Evolutionary conservation across 495 filamentous ascomycete species (phyloP).

Genomic region (Penicillium odoratum): DNA sequence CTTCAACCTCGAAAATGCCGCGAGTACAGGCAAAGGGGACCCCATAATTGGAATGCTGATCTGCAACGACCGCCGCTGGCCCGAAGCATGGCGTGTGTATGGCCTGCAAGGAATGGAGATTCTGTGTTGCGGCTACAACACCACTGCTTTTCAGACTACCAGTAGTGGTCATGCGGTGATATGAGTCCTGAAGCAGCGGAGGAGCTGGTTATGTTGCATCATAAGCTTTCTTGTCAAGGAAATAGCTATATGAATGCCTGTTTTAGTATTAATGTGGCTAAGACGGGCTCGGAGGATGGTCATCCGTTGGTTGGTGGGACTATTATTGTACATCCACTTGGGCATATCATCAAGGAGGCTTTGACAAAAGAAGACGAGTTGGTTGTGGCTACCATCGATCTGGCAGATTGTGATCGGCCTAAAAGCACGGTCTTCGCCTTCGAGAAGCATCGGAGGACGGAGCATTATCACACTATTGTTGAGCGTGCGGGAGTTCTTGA

Average conservation of each 20-base stretch:
- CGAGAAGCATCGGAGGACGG: slow-evolving; percentile 44
- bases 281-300: slow-evolving; percentile 48
- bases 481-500: slow-evolving; percentile 46
- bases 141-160: slow-evolving; percentile 43
- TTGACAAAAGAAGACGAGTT: slow-evolving; percentile 46
- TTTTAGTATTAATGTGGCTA: slow-evolving; percentile 45
- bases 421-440: slow-evolving; percentile 50
- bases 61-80: slow-evolving; percentile 53
- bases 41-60: slow-evolving; percentile 54
- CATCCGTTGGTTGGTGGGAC: slow-evolving; percentile 49
- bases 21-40: slow-evolving; percentile 37
- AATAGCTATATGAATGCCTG: slow-evolving; percentile 50
- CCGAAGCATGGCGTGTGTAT: slow-evolving; percentile 47
- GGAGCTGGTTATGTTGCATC: slow-evolving; percentile 44
- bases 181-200: slow-evolving; percentile 42
- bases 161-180: slow-evolving; percentile 40
- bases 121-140: slow-evolving; percentile 50
- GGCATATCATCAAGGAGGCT: slow-evolving; percentile 47
- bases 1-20: background rate
- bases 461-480: slow-evolving; percentile 44
- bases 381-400: slow-evolving; percentile 46
- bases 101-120: slow-evolving; percentile 50
- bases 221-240: slow-evolving; percentile 44
- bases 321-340: slow-evolving; percentile 49
- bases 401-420: slow-evolving; percentile 42